Base-by-base conservation (phyloP, 306 rosid species). In the Lagenaria siceraria region DNA sequence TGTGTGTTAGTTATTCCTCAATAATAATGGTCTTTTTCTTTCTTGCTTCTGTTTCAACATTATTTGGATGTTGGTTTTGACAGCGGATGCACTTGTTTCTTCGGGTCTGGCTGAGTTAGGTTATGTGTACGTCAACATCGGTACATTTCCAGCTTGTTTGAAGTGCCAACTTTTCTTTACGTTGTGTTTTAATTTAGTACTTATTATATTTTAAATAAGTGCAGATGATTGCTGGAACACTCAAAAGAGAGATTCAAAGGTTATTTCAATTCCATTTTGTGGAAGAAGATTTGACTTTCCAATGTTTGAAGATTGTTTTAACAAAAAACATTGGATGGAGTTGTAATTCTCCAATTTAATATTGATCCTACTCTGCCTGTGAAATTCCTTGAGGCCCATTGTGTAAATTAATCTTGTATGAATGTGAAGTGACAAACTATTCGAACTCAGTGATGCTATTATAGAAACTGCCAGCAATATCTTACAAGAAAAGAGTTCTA, bases 151-250 rank as follows among this genome's bases (percentile, higher is more conserved):
- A 43, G 52, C 56, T 10, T 73, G 43, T 74, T 76, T 76, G 48
- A 78, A 40, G 72, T 77, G 22, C 59, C 55, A 8, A 36, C 79
- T 82, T 53, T 75, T 75, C 60, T 31, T 25, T 64, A 31, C 21
- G 49, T 60, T 63, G 46, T 35, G 69, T 31, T 63, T 62, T 15
- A 24, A n/a, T 75, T 82, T 59, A 78, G 54, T 40, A 80, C 69
- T 77, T 12, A 77, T 69, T 58, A 59, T 72, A 22, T 10, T 68
- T 85, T 79, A 70, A 46, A 46, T 80, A 65, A 76, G 14, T 80
- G 91, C 90, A 95, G 99, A 95, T 89, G 99, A 95, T 85, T 95
- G 99, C 87, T 95, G 99, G 99, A 88, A 88, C 18, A 80, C 14
- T 46, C 75, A 1, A 51, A 77, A 24, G 40, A 84, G 98, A 79